Base-by-base conservation (phyloP, 192 early-diverging fungal genomes). In the Linderina pennispora region DNA sequence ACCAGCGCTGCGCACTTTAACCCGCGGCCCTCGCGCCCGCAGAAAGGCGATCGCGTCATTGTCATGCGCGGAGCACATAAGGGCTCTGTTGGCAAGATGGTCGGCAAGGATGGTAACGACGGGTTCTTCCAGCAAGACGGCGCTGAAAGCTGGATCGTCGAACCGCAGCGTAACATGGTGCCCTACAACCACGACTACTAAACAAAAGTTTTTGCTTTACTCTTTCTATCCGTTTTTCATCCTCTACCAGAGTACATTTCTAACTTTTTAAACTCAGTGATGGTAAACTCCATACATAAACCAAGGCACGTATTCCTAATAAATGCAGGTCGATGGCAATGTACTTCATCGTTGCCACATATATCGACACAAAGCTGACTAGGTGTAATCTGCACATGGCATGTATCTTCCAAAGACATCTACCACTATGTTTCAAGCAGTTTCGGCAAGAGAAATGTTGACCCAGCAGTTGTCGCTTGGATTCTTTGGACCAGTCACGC, bases 11-110 rank as follows among this genome's bases (percentile, higher is more conserved):
- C 51, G 3, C 46, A 53, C 4, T 23, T 51, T 15, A 53, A 69
- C 6, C 62, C 58, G 21, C 76, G 76, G 9, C 76, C 78, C 1
- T 77, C 81, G 14, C 67, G 75, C 15, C 83, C 86, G 3, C 70
- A 69, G 42, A 88, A 86, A 62, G 82, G 77, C 37, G 84, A 90
- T 58, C 78, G 77, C 14, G 82, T 90, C 20, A 77, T 85, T 44
- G 74, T 90, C 7, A 73, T 90, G 20, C 60, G 75, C 20, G 82
- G 82, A 11, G 46, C 75, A 9, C 54, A 79, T 28, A 74, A 75
- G 28, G 82, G 81, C 16, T 55, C 76, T 15, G 42, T 82, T 14
- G 87, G 85, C 3, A 76, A 66, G 1, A 69, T 89, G 63, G 79
- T 85, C 24, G 87, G 84, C 25, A 76, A 78, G 11, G 87, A 89